These are phyloP conservation scores for Populus davidiana DNA, from an alignment of 345 rosid genomes.

Conservation along the genomic window DNA sequence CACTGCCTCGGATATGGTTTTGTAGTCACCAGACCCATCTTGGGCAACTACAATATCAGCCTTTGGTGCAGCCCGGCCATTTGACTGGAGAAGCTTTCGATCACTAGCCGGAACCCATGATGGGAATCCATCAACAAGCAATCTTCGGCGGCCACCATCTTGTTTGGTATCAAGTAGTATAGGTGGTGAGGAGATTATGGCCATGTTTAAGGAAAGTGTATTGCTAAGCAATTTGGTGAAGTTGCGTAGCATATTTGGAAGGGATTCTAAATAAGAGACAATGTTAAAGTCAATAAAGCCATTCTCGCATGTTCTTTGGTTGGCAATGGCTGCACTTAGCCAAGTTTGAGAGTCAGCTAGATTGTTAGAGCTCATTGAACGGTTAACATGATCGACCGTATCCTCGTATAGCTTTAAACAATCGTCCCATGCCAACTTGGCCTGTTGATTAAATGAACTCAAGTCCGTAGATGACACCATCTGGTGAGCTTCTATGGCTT, in stretches of 20 bases:
- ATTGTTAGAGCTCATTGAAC: constrained; percentile 39
- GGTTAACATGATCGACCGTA: constrained; percentile 47
- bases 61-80: constrained; percentile 6
- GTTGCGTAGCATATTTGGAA: constrained; percentile 40
- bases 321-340: constrained; percentile 73
- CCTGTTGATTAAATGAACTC: constrained; percentile 35
- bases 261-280: constrained; percentile 31
- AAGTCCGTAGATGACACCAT: constrained; percentile 41
- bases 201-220: constrained; percentile 62
- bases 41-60: constrained; percentile 76
- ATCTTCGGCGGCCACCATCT: constrained; percentile 37
- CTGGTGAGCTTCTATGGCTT: constrained; percentile 49
- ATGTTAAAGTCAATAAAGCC: constrained; percentile 65
- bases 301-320: constrained; percentile 64
- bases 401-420: constrained; percentile 67
- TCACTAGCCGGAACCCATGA: constrained; percentile 59
- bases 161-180: not conserved
- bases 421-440: constrained; percentile 59
- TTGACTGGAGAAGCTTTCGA: constrained; percentile 52
- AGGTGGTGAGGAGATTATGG: constrained; percentile 18
- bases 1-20: constrained; percentile 60
- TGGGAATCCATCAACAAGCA: constrained; percentile 52
- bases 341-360: constrained; percentile 58
- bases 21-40: constrained; percentile 73
- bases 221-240: constrained; percentile 68